Percentiles rank a stretch among this genome's conserved stretches.
These are phyloP conservation scores for Nicotiana rustica DNA, from an alignment of 305 asterid genomes.

Conservation along the genomic window DNA sequence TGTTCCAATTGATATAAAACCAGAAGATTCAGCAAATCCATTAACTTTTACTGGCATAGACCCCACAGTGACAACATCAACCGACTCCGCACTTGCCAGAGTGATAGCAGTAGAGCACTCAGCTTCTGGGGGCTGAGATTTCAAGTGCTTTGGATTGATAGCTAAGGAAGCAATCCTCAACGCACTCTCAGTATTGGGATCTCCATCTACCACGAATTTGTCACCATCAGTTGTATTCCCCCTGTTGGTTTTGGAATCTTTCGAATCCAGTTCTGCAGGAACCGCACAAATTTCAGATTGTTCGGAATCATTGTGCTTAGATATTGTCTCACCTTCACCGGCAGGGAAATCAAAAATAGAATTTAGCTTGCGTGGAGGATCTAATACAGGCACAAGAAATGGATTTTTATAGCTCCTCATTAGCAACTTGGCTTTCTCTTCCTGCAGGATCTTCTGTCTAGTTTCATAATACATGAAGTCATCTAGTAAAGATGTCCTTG, in stretches of 20 bases:
- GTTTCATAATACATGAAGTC: slow-evolving; percentile 88
- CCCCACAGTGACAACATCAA: slow-evolving; percentile 68
- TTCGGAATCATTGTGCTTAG: slow-evolving; percentile 36
- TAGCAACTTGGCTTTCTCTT: slow-evolving; percentile 67
- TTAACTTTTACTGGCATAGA: slow-evolving; percentile 71
- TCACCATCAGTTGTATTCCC: slow-evolving; percentile 30
- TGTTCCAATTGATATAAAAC: slow-evolving; percentile 71
- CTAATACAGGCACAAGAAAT: slow-evolving; percentile 53
- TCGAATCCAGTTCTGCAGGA: slow-evolving; percentile 35
- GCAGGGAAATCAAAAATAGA: slow-evolving; percentile 45
- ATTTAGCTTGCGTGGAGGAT: slow-evolving; percentile 67
- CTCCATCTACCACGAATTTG: slow-evolving; percentile 42
- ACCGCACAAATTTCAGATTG: slow-evolving; percentile 36
- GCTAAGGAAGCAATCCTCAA: slow-evolving; percentile 54
- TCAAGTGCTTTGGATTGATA: slow-evolving; percentile 44
- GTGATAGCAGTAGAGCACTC: slow-evolving; percentile 36
- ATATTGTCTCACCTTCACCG: slow-evolving; percentile 40
- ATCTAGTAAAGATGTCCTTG: slow-evolving; percentile 77
- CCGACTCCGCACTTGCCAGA: slow-evolving; percentile 40
- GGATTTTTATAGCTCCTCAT: slow-evolving; percentile 59
- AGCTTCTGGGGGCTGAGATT: slow-evolving; percentile 40
- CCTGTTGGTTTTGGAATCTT: slow-evolving; percentile 33
- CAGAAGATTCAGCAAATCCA: slow-evolving; percentile 46
- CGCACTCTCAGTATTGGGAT: slow-evolving; percentile 40
- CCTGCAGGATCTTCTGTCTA: slow-evolving; percentile 74